Evolutionary conservation across 441 rosid species (phyloP).

Genomic region (Theobroma grandiflorum): DNA sequence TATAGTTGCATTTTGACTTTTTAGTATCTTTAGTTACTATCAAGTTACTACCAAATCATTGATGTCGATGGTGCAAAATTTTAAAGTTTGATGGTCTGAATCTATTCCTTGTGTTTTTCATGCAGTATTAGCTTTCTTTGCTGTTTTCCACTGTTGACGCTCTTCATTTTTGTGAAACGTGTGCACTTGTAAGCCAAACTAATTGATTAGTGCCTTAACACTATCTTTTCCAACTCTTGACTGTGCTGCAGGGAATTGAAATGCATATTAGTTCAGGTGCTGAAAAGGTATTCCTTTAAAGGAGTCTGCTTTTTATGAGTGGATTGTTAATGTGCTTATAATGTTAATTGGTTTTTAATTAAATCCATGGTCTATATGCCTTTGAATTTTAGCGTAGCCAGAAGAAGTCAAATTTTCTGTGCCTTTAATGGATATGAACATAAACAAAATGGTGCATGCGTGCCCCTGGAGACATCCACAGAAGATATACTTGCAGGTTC

Average conservation of each 20-base stretch:
- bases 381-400: conserved; percentile 75
- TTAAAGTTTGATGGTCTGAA: background rate
- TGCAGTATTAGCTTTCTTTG: background rate
- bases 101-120: background rate
- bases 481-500: conserved; percentile 90
- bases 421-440: conserved; percentile 76
- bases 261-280: conserved; percentile 77
- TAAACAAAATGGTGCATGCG: conserved; percentile 79
- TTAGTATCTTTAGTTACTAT: background rate
- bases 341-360: conserved; percentile 19
- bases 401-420: conserved; percentile 94
- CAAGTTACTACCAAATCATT: background rate
- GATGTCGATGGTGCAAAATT: background rate
- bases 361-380: conserved; percentile 56
- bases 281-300: conserved; percentile 77
- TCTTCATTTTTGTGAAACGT: background rate
- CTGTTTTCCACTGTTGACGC: background rate
- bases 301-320: conserved; percentile 17
- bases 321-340: conserved; percentile 6
- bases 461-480: conserved; percentile 95
- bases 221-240: conserved; percentile 15
- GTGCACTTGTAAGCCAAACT: background rate
- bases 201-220: conserved; percentile 7
- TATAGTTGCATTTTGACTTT: background rate
- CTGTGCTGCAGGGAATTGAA: conserved; percentile 81